Conservation (phyloP, 257 asterid genomes). For the Avicennia marina region DNA sequence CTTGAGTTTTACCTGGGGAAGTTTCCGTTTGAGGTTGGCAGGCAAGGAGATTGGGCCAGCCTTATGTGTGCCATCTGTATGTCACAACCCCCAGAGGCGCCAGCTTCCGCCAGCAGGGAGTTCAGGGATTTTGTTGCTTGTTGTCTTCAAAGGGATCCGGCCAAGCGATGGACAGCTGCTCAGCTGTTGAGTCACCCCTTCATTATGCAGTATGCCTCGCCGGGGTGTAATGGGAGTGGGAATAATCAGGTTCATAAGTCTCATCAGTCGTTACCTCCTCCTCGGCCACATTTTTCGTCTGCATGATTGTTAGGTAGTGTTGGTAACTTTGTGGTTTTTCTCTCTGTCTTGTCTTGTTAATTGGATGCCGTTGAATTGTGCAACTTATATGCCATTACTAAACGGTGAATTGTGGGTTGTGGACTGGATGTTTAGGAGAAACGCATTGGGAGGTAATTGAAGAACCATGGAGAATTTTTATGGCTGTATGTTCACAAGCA, state of each 20-base stretch:
- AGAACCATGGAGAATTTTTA: slow-evolving; percentile 10
- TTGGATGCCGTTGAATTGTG: slow-evolving; percentile 18
- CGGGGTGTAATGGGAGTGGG: not conserved
- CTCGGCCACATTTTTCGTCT: slow-evolving; percentile 35
- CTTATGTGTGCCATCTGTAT: slow-evolving; percentile 83
- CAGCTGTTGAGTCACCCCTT: slow-evolving; percentile 51
- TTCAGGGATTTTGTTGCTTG: slow-evolving; percentile 55
- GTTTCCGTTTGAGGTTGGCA: slow-evolving; percentile 64
- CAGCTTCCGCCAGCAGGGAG: slow-evolving; percentile 57
- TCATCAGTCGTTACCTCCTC: slow-evolving; percentile 39
- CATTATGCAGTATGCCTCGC: slow-evolving; percentile 30
- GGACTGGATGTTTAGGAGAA: not conserved
- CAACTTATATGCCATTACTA: slow-evolving; percentile 4
- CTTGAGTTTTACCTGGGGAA: slow-evolving; percentile 77
- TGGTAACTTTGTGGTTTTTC: not conserved
- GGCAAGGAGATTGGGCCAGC: slow-evolving; percentile 94
- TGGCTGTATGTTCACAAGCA: slow-evolving; percentile 4
- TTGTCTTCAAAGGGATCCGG: slow-evolving; percentile 55
- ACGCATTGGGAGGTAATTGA: slow-evolving; percentile 7
- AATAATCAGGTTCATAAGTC: slow-evolving; percentile 24
- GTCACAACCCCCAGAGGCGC: slow-evolving; percentile 89
- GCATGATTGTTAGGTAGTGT: slow-evolving; percentile 13
- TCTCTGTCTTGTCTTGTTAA: slow-evolving; percentile 10
- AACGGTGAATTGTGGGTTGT: not conserved
- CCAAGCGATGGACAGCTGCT: slow-evolving; percentile 48